phyloP scores from a whole-genome alignment of 164 flowering plant genomes.

The Chimonanthus salicifolius region DNA sequence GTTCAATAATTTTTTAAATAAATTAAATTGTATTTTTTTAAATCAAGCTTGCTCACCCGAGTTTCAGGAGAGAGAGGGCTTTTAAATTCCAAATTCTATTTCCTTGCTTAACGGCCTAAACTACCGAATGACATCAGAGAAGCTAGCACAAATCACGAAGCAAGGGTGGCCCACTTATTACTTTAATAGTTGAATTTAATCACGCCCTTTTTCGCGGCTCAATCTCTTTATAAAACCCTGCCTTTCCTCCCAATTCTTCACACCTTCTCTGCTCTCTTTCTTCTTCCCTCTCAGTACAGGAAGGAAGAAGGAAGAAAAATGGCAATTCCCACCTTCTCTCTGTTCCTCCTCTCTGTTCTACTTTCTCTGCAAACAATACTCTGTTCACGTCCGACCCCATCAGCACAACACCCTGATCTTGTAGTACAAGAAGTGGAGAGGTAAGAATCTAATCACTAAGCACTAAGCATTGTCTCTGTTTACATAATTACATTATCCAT shows the following conservation, averaged over 20 bases:
- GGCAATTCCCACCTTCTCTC: constrained; percentile 14
- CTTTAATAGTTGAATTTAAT: constrained; percentile 21
- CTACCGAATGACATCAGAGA: not conserved
- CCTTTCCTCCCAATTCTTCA: not conserved
- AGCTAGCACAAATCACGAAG: constrained; percentile 40
- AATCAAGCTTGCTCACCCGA: too few species aligned
- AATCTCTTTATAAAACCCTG: constrained; percentile 23
- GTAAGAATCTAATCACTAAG: constrained; percentile 20
- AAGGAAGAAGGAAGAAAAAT: constrained; percentile 11
- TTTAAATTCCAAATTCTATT: too few species aligned
- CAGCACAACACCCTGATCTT: constrained; percentile 44
- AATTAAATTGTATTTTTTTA: too few species aligned
- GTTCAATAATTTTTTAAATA: too few species aligned
- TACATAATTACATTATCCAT: too few species aligned
- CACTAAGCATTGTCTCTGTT: not conserved
- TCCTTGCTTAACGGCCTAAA: not conserved
- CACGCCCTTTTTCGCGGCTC: constrained; percentile 31
- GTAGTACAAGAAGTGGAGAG: constrained; percentile 57
- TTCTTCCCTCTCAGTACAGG: not conserved
- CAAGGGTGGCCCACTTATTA: constrained; percentile 26
- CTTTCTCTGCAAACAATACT: constrained; percentile 25
- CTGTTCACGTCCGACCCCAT: constrained; percentile 17
- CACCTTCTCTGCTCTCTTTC: not conserved
- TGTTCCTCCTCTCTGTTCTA: constrained; percentile 14
- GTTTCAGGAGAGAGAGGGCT: too few species aligned